Base-by-base conservation (phyloP, 1,284 basidiomycete genomes). In the Amylostereum areolatum region DNA sequence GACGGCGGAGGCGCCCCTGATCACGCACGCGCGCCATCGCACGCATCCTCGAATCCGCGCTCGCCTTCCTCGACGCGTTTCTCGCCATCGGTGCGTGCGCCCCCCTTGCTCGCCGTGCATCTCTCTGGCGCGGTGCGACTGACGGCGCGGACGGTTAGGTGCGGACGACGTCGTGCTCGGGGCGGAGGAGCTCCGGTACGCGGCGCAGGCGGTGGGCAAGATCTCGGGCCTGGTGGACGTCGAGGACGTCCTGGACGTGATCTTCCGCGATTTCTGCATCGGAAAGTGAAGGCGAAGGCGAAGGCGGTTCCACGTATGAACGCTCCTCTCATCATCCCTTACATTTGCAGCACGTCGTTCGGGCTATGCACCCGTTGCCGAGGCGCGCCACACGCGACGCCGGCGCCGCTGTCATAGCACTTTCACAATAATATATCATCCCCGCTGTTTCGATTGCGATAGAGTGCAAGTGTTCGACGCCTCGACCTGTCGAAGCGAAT, bases 241-340 rank as follows among this genome's bases (percentile, higher is more conserved):
- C 30, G 86, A 95, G 59, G 88, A 93, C 53, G 74, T 94, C 6
- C 65, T 95, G 24, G 91, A 92, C 52, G 78, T 77, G 33, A 77
- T 95, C 33, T 95, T 95, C 62, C 72, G 75, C 32, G 85, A 88
- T 48, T 93, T 93, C 64, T 93, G 90, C 61, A 90, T 93, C 50
- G 91, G 91, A 31, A 91, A 91, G 67, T 90, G 45, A 43, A 35
- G n/a, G n/a, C 33, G 33, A n/a, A 8, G 8, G 33, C n/a, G 33
- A 8, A 8, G 8, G 8, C n/a, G 8, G n/a, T 8, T n/a, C 33
- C n/a, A n/a, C 33, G n/a, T 35, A n/a, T n/a, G 8, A 35, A 35
- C 33, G 33, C 33, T 8, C 8, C 8, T n/a, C n/a, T 35, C 33
- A 35, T 35, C 8, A 35, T 35, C 33, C 8, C 8, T 8, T 35